phyloP scores from a whole-genome alignment of 805 yeast genomes.

The Cyberlindnera lachancei region DNA sequence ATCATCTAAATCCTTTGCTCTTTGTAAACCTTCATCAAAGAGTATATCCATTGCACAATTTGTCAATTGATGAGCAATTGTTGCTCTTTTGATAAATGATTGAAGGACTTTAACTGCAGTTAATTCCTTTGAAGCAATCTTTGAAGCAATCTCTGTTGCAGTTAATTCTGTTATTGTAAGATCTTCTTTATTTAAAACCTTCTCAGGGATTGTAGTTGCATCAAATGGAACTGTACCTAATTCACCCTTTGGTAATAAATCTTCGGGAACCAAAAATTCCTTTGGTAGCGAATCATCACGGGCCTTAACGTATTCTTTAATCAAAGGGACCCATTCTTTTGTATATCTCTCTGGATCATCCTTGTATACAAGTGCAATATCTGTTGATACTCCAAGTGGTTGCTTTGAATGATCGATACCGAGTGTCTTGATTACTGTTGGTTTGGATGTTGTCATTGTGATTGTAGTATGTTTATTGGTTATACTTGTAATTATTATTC shows the following conservation, averaged over 20 bases:
- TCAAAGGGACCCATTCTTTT: constrained; percentile 19
- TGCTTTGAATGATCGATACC: constrained; percentile 13
- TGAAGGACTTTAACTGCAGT: constrained; percentile 15
- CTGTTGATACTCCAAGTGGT: too few species aligned
- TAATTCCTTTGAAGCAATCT: constrained; percentile 11
- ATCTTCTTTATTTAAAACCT: constrained; percentile 14
- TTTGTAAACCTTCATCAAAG: constrained; percentile 51
- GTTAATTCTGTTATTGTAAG: constrained; percentile 17
- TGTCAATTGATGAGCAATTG: constrained; percentile 56
- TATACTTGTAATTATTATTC: too few species aligned
- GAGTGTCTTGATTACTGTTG: constrained; percentile 1
- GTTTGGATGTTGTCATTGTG: too few species aligned
- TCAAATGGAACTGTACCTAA: constrained; percentile 16
- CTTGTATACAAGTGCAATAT: too few species aligned
- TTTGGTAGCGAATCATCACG: constrained; percentile 16
- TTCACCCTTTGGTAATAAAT: constrained; percentile 15
- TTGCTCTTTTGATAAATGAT: constrained; percentile 38
- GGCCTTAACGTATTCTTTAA: constrained; percentile 17
- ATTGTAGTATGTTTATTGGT: too few species aligned
- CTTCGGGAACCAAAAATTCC: constrained; percentile 17
- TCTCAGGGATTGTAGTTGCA: constrained; percentile 17
- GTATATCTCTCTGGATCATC: constrained; percentile 15
- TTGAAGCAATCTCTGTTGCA: constrained; percentile 15
- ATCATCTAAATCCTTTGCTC: constrained; percentile 53
- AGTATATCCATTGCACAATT: constrained; percentile 55